Percentiles rank a stretch among this genome's conserved stretches.
Conservation (phyloP, 2,329 filamentous ascomycete species). For the Laburnicola sp. region DNA sequence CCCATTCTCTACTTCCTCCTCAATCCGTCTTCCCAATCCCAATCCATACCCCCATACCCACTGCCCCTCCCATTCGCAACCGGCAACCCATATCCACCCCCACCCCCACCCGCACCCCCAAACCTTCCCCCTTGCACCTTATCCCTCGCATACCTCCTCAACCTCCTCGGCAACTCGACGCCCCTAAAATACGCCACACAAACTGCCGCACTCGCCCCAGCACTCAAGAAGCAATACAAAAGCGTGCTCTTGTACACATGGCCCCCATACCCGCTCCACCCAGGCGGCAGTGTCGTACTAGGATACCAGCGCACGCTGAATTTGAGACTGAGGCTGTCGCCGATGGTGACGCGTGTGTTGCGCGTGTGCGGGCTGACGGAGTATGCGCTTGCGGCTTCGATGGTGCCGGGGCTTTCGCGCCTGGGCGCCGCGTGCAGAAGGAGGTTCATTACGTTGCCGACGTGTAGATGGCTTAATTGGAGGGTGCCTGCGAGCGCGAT, state of each 20-base stretch:
- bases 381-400: slow-evolving; percentile 88
- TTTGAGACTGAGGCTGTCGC: slow-evolving; percentile 76
- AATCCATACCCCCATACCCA: slow-evolving; percentile 52
- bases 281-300: slow-evolving; percentile 66
- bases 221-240: slow-evolving; percentile 54
- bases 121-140: slow-evolving; percentile 45
- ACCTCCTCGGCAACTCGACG: slow-evolving; percentile 54
- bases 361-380: slow-evolving; percentile 67
- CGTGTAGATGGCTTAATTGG: slow-evolving; percentile 81
- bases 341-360: slow-evolving; percentile 74
- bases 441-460: slow-evolving; percentile 87
- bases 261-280: slow-evolving; percentile 57
- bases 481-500: slow-evolving; percentile 88
- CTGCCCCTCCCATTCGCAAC: slow-evolving; percentile 40
- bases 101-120: slow-evolving; percentile 36
- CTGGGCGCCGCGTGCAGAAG: slow-evolving; percentile 71
- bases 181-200: slow-evolving; percentile 60
- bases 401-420: slow-evolving; percentile 64
- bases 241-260: slow-evolving; percentile 56
- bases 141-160: slow-evolving; percentile 62
- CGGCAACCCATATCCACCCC: slow-evolving; percentile 37
- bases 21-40: slow-evolving; percentile 51
- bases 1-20: neutral
- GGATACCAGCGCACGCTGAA: slow-evolving; percentile 89
- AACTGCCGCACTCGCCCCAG: slow-evolving; percentile 52